Percentiles rank a stretch among this genome's conserved stretches.
phyloP scores from a whole-genome alignment of 805 yeast species.

The Sugiyamaella lignohabitans region DNA sequence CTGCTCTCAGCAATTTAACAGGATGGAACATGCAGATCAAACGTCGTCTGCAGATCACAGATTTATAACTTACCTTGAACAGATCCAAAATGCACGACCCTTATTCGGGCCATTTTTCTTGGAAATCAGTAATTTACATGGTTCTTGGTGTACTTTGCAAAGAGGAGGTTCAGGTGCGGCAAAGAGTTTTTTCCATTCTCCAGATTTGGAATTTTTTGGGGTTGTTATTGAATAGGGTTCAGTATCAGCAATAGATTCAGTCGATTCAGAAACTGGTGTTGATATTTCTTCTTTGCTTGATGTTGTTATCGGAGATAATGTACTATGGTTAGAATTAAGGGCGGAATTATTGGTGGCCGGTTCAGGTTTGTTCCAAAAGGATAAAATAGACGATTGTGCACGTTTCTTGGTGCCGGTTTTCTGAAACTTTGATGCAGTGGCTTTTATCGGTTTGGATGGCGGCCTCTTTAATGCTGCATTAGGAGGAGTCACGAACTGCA shows the following conservation, averaged over 20 bases:
- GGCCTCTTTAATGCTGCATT: not conserved
- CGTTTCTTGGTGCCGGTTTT: too few species aligned
- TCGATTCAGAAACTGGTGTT: not conserved
- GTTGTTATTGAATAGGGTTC: too few species aligned
- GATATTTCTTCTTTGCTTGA: not conserved
- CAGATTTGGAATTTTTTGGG: not conserved
- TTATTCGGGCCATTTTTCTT: conserved; percentile 32
- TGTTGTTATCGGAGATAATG: not conserved
- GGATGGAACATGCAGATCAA: too few species aligned
- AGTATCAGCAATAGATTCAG: not conserved
- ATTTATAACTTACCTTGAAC: conserved; percentile 20
- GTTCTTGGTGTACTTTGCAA: conserved; percentile 31
- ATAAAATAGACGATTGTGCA: not conserved
- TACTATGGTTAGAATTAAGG: not conserved
- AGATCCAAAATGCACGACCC: conserved; percentile 37
- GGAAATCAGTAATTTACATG: conserved; percentile 27
- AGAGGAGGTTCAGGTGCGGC: conserved; percentile 24
- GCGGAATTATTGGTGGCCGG: not conserved
- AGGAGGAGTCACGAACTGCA: too few species aligned
- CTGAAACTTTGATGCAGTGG: not conserved
- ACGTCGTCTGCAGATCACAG: not conserved
- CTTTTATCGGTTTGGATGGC: not conserved
- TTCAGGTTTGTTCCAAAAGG: not conserved
- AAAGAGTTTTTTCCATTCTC: conserved; percentile 21
- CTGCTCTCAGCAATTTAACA: too few species aligned